These are phyloP conservation scores for Eleusine coracana DNA, from an alignment of 176 grass and related monocot genomes.

Conservation along the genomic window DNA sequence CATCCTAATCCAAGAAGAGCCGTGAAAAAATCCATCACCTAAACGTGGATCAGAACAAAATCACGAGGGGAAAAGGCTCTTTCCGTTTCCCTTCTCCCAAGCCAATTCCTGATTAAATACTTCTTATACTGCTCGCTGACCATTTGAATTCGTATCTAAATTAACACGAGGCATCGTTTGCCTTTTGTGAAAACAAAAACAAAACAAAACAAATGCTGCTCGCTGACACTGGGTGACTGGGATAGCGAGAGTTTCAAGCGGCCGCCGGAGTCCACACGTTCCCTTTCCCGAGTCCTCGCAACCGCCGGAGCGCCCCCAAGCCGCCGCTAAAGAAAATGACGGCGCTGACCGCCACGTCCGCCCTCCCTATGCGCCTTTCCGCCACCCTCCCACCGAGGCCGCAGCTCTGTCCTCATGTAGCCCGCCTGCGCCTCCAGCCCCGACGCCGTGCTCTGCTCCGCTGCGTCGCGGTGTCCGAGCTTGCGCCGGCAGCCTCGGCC, in stretches of 20 bases:
- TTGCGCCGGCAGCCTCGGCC: conserved; percentile 56
- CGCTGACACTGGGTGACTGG: neutral
- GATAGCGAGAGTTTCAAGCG: neutral
- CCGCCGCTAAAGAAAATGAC: conserved; percentile 34
- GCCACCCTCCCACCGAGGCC: conserved; percentile 6
- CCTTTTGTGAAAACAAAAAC: neutral
- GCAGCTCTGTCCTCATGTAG: neutral
- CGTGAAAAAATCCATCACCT: conserved; percentile 18
- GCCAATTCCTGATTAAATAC: neutral
- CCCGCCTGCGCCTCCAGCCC: neutral
- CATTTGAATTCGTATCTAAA: neutral
- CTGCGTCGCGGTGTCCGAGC: conserved; percentile 57
- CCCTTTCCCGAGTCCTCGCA: neutral
- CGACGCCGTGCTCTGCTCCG: conserved; percentile 35
- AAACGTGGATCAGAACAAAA: conserved; percentile 21
- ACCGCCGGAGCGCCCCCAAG: conserved; percentile 20
- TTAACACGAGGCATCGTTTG: neutral
- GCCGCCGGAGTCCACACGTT: neutral
- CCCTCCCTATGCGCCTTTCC: conserved; percentile 6
- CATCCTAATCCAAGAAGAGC: neutral
- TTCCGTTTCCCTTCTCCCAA: neutral
- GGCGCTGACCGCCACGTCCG: conserved; percentile 29
- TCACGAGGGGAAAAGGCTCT: neutral
- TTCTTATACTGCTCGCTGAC: neutral
- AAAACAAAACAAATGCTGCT: neutral